phyloP scores from a whole-genome alignment of 192 early-diverging fungal species.

The Backusella sp. region DNA sequence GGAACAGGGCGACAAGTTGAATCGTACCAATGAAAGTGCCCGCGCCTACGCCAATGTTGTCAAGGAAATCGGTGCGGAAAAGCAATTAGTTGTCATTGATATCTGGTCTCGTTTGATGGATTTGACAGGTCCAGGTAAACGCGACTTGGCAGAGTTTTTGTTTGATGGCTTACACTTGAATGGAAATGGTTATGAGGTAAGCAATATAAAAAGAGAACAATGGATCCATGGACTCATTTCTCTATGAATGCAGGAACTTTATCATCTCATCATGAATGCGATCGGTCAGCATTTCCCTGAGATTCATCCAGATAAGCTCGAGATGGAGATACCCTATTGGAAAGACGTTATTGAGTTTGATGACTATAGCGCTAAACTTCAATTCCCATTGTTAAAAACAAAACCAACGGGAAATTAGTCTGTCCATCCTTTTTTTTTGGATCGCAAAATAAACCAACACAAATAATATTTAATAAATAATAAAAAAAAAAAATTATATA shows the following conservation, averaged over 20 bases:
- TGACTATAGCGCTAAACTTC: constrained; percentile 24
- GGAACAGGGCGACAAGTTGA: constrained; percentile 28
- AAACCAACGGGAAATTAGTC: constrained; percentile 15
- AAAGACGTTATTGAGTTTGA: constrained; percentile 15
- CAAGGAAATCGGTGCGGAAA: constrained; percentile 40
- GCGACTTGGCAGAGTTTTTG: constrained; percentile 36
- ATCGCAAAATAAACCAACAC: neutral
- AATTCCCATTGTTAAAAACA: constrained; percentile 15
- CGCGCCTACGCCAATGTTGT: constrained; percentile 50
- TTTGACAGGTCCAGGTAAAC: constrained; percentile 23
- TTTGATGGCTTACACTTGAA: constrained; percentile 61
- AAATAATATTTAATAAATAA: neutral
- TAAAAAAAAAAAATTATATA: neutral
- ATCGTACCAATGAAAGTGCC: constrained; percentile 42
- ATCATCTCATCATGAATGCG: constrained; percentile 37
- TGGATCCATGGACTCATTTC: neutral
- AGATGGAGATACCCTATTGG: constrained; percentile 43
- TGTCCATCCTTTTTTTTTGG: neutral
- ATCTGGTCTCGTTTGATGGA: constrained; percentile 43
- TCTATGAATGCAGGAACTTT: constrained; percentile 32
- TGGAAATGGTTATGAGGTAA: constrained; percentile 52
- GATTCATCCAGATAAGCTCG: constrained; percentile 48
- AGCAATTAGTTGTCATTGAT: constrained; percentile 29
- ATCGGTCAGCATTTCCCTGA: constrained; percentile 47
- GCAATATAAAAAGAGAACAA: neutral